Conservation (phyloP, 176 grass and related monocot genomes). For the Pontederia paniculata region DNA sequence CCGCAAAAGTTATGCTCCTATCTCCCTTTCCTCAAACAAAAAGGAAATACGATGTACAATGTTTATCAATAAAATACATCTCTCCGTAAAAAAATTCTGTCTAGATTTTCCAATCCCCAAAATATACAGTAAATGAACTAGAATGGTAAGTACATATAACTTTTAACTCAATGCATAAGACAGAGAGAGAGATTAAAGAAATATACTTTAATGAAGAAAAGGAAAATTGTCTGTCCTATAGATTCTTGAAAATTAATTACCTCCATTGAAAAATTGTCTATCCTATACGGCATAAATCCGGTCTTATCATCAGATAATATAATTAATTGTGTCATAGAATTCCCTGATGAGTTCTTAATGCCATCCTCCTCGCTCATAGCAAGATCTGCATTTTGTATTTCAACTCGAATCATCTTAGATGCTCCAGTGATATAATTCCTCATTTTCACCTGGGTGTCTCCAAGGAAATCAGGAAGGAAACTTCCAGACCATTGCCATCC, state of each 20-base stretch:
- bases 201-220: background rate
- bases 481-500: slow-evolving; percentile 97
- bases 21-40: too few species aligned
- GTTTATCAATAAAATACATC: too few species aligned
- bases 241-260: slow-evolving; percentile 28
- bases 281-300: slow-evolving; percentile 88
- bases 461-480: slow-evolving; percentile 75
- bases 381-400: slow-evolving; percentile 92
- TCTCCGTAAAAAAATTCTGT: too few species aligned
- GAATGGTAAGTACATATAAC: too few species aligned
- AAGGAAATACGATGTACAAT: too few species aligned
- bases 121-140: too few species aligned
- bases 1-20: too few species aligned
- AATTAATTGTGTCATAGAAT: slow-evolving; percentile 69
- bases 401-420: slow-evolving; percentile 92
- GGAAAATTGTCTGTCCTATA: background rate
- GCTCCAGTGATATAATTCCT: slow-evolving; percentile 62
- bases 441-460: slow-evolving; percentile 97
- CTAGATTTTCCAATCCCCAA: too few species aligned
- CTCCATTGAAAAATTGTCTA: slow-evolving; percentile 93
- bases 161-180: too few species aligned
- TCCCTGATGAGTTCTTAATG: slow-evolving; percentile 50
- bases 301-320: slow-evolving; percentile 96
- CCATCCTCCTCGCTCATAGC: slow-evolving; percentile 33
- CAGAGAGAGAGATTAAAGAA: background rate